Conservation (phyloP, 2,329 filamentous ascomycete species). For the Venturia carpophila region DNA sequence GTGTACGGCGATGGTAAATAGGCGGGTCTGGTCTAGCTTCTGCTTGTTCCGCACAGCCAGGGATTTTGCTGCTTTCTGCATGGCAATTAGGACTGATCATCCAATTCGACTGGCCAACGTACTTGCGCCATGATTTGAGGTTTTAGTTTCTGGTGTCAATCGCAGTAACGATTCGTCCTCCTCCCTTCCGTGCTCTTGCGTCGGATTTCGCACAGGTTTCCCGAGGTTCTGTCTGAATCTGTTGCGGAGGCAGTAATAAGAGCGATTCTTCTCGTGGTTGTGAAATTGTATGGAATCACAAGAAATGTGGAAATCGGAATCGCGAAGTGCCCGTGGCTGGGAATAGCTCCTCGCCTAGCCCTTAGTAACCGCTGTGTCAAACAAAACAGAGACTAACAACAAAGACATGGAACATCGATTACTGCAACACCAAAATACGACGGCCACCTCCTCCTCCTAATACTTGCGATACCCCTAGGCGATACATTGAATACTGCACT, state of each 20-base stretch:
- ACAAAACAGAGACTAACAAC: slow-evolving; percentile 9
- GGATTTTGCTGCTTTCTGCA: slow-evolving; percentile 46
- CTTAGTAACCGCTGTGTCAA: background rate
- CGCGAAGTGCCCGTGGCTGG: background rate
- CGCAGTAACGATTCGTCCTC: background rate
- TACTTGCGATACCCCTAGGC: background rate
- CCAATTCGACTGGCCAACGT: background rate
- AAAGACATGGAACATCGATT: slow-evolving; percentile 7
- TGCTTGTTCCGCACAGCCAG: slow-evolving; percentile 71
- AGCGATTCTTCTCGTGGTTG: background rate
- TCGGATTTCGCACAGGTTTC: background rate
- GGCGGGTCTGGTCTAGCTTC: slow-evolving; percentile 72
- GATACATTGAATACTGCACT: slow-evolving; percentile 8
- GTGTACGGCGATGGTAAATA: slow-evolving; percentile 66
- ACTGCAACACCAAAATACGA: background rate
- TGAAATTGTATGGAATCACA: background rate
- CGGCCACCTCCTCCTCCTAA: background rate
- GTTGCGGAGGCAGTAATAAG: background rate
- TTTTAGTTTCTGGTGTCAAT: background rate
- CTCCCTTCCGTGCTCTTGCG: background rate
- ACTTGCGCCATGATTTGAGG: slow-evolving; percentile 16
- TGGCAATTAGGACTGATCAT: background rate
- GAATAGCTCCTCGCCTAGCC: slow-evolving; percentile 7
- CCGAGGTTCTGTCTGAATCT: background rate
- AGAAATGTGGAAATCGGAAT: background rate